Evolutionary conservation across 768 basidiomycete species (phyloP), one percentile per base, ranked within the genome.

Genomic region (Phlebiopsis gigantea): DNA sequence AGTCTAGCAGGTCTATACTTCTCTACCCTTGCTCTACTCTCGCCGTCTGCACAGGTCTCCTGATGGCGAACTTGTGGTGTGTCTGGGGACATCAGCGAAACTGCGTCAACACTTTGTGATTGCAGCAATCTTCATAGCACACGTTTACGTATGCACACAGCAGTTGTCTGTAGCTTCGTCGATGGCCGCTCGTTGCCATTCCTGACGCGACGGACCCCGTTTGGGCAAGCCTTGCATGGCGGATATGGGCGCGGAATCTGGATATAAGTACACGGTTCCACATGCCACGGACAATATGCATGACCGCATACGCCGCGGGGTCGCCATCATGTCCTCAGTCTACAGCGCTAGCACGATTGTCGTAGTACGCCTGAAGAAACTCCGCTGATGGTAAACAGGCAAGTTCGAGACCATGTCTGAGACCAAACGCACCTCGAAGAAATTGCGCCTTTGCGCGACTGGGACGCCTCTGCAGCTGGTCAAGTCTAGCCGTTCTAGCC

Each of bases 391-490:
- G 7, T 10, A 12, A 10, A 39, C 34, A 39, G 34, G 15, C 28
- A 24, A 30, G 48, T n/a, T n/a, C 14, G 8, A 46, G 46, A 5
- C 8, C 45, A 46, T 46, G 46, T 24, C 46, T 26, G 22, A 22
- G 46, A 29, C 2, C 19, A 17, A 2, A 58, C 69, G 15, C 45
- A 78, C 86, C 73, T 88, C 83, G 62, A 89, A 89, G 62, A 89
- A 83, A 6, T 77, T 77, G 14, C 87, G 75, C 24, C 87, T 72
- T 59, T 87, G 83, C 0, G 73, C 73, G 4, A 87, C 75, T 5
- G 64, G 72, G 53, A 89, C 75, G 4, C 87, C 80, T 51, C 87
- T 76, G 58, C 87, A 89, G 57, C 84, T 81, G 3, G 84, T 88
- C 45, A 89, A 69, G 63, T 87, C 80, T 14, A 88, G 64, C n/a